Base-by-base conservation (phyloP, 305 asterid genomes). In the Lippia alba region DNA sequence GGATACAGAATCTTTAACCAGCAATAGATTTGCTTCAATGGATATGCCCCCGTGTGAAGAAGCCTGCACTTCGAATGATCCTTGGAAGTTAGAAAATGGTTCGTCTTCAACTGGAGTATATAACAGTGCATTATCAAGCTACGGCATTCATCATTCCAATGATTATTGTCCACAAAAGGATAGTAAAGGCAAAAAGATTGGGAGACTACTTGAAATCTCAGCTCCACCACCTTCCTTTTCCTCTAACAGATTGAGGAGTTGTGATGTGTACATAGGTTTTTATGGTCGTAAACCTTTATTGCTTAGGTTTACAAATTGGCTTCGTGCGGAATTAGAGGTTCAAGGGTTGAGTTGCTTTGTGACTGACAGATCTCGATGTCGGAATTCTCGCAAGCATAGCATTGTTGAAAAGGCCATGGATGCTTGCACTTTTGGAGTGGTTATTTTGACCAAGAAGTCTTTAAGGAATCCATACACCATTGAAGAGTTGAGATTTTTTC, bases 301-400 rank as follows among this genome's bases (percentile, higher is more conserved):
- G 78, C 82, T 83, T 57, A 74, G 90, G 55, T 91, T 91, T 74
- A 84, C 87, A 30, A 89, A 91, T 70, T 91, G 97, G 97, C 93
- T 91, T 64, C 93, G 89, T 20, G 95, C 96, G 3, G 97, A 91
- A 84, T 68, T 91, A 59, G 97, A 91, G 74, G 86, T 76, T 70
- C 97, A 89, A 78, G 97, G 97, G n/a, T 69, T 91, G 84, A 89
- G 95, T 72, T 89, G 97, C 80, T 86, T 87, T 24, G 86, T 91
- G 8, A 83, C 97, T 0, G 96, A 91, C 73, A 74, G 95, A 59
- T 81, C 95, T 12, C 80, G 85, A 60, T 86, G 90, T 72, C 78
- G 86, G n/a, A 89, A 80, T 61, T 82, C 91, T 14, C 82, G 97
- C 30, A 89, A 89, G 73, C 97, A 86, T 74, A 69, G 74, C 56